A percentile compares a stretch with the other conserved stretches of the same genome.
Conservation (phyloP, 352 stramenopile species). For the Pythium phragmiticola region DNA sequence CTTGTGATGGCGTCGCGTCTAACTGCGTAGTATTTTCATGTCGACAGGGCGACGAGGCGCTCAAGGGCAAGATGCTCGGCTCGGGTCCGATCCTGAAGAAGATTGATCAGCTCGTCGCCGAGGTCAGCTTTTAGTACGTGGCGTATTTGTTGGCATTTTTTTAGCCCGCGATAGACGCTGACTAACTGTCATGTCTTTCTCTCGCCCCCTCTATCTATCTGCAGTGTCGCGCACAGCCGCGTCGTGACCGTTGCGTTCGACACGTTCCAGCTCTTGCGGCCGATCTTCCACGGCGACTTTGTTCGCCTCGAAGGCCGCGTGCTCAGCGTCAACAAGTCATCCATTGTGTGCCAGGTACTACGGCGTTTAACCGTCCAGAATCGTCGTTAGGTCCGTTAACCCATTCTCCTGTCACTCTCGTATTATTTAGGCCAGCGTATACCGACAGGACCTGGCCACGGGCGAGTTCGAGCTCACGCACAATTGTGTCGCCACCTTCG, state of each 20-base stretch:
- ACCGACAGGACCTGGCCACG: conserved; percentile 36
- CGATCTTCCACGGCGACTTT: conserved; percentile 45
- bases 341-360: conserved; percentile 38
- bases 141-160: neutral
- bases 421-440: conserved; percentile 32
- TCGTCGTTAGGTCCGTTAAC: neutral
- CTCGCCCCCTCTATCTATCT: neutral
- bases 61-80: conserved; percentile 48
- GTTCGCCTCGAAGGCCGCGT: conserved; percentile 40
- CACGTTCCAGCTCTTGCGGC: conserved; percentile 38
- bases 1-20: neutral
- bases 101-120: conserved; percentile 43
- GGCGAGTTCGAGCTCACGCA: conserved; percentile 45
- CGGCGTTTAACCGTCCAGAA: too few species aligned
- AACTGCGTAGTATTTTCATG: neutral
- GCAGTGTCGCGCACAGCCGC: conserved; percentile 30
- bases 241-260: conserved; percentile 49
- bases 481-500: conserved; percentile 43
- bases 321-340: conserved; percentile 38
- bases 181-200: too few species aligned
- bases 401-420: neutral
- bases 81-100: conserved; percentile 51
- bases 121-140: conserved; percentile 36
- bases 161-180: neutral
- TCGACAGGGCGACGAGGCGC: conserved; percentile 38